phyloP scores from a whole-genome alignment of 225 moss, liverwort and hornwort genomes.

The Polytrichum commune region DNA sequence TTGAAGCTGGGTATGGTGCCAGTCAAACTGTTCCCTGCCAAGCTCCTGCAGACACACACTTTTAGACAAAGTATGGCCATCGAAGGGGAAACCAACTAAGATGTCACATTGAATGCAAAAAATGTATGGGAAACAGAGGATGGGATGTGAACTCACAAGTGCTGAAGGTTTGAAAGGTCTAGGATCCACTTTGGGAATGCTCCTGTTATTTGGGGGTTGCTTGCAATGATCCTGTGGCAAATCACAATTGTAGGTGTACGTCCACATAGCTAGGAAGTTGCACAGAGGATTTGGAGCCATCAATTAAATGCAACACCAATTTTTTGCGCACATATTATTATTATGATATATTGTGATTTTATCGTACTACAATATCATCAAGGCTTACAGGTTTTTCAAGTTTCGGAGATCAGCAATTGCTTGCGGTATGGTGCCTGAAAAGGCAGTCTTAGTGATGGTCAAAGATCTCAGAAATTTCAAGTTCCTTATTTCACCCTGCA shows the following conservation, averaged over 20 bases:
- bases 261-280: too few species aligned
- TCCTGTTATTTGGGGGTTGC: slow-evolving; percentile 35
- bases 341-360: not conserved
- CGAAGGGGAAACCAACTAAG: not conserved
- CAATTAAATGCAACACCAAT: too few species aligned
- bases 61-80: not conserved
- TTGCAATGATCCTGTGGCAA: slow-evolving; percentile 38
- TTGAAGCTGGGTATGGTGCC: slow-evolving; percentile 21
- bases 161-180: slow-evolving; percentile 36
- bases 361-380: not conserved
- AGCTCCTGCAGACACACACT: slow-evolving; percentile 25
- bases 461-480: slow-evolving; percentile 45
- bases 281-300: too few species aligned
- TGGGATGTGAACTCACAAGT: slow-evolving; percentile 20
- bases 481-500: slow-evolving; percentile 31
- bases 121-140: too few species aligned
- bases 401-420: slow-evolving; percentile 53
- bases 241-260: not conserved
- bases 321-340: too few species aligned
- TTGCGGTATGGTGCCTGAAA: slow-evolving; percentile 46
- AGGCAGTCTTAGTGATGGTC: slow-evolving; percentile 47
- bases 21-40: slow-evolving; percentile 55
- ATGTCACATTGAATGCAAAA: too few species aligned
- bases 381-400: slow-evolving; percentile 39
- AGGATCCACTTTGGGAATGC: slow-evolving; percentile 43